phyloP scores from a whole-genome alignment of 2,329 filamentous ascomycete species.

The Paecilomyces formosus region DNA sequence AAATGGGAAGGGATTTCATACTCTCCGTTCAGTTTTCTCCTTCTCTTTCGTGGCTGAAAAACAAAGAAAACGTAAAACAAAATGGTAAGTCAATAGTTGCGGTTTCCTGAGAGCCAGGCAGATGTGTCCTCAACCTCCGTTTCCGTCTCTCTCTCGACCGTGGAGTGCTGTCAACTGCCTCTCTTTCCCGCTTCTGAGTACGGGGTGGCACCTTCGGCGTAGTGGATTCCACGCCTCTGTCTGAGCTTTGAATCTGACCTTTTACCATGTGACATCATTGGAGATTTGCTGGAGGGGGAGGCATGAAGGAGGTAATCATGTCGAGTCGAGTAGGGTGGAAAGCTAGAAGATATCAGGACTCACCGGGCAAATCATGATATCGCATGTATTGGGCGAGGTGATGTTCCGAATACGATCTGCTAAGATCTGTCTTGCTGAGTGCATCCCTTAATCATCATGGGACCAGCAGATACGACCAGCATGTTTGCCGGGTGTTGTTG shows the following conservation, averaged over 20 bases:
- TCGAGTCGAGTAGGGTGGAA: neutral
- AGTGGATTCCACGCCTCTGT: slow-evolving; percentile 3
- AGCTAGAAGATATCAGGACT: neutral
- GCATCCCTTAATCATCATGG: neutral
- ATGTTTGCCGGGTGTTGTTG: neutral
- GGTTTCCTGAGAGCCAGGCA: neutral
- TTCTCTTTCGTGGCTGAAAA: neutral
- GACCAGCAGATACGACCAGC: neutral
- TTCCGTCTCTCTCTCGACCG: neutral
- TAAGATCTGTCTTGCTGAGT: neutral
- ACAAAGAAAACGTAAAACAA: neutral
- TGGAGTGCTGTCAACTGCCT: neutral
- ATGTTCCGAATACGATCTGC: neutral
- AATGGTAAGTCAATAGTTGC: neutral
- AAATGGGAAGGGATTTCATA: slow-evolving; percentile 3
- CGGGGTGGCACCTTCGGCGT: slow-evolving; percentile 17
- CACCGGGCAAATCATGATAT: neutral
- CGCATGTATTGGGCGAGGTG: neutral
- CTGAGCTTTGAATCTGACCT: slow-evolving; percentile 32
- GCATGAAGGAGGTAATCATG: neutral
- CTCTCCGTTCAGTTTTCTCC: neutral
- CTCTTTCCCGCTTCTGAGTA: neutral
- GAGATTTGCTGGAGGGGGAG: slow-evolving; percentile 16
- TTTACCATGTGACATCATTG: slow-evolving; percentile 41
- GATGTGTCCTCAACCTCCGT: neutral